A percentile compares a stretch with the other conserved stretches of the same genome.
These are phyloP conservation scores for Pyrenula massariospora DNA, from an alignment of 495 filamentous ascomycete species.

Conservation along the genomic window DNA sequence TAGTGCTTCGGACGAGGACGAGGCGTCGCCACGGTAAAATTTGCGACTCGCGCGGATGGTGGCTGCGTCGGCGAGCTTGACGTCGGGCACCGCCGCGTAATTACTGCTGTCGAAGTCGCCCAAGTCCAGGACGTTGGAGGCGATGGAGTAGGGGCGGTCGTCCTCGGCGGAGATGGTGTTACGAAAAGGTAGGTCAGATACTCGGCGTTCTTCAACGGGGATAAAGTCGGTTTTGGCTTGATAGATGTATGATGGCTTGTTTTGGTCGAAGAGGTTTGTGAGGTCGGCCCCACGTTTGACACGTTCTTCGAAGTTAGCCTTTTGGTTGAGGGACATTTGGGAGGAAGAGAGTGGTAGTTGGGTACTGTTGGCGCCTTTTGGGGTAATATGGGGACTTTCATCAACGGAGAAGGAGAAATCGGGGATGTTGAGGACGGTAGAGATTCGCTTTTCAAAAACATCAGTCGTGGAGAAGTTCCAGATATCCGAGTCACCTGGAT, in stretches of 20 bases:
- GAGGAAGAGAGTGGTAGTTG: conserved; percentile 3
- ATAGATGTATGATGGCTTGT: conserved; percentile 32
- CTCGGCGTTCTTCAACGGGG: conserved; percentile 21
- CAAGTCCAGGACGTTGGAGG: conserved; percentile 35
- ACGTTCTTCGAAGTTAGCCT: conserved; percentile 34
- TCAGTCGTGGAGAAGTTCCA: conserved; percentile 92
- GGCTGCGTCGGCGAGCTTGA: conserved; percentile 36
- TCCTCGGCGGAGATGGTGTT: conserved; percentile 25
- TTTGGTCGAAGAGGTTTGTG: conserved; percentile 35
- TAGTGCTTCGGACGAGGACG: conserved; percentile 12
- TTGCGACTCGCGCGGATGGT: conserved; percentile 38
- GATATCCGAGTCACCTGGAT: conserved; percentile 48
- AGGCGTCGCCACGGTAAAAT: conserved; percentile 19
- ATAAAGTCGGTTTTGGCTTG: conserved; percentile 37
- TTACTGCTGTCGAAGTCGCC: conserved; percentile 35
- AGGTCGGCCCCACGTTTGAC: conserved; percentile 36
- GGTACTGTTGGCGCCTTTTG: conserved; percentile 14
- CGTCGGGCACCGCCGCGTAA: conserved; percentile 33
- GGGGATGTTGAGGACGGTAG: conserved; percentile 30
- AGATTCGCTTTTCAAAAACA: conserved; percentile 57
- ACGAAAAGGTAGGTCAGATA: conserved; percentile 37
- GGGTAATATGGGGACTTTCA: conserved; percentile 21
- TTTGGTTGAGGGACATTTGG: conserved; percentile 25
- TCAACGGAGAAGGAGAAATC: conserved; percentile 31
- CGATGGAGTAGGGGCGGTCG: conserved; percentile 34